Conservation (phyloP, 148 eudicot genomes). For the Fagopyrum esculentum region DNA sequence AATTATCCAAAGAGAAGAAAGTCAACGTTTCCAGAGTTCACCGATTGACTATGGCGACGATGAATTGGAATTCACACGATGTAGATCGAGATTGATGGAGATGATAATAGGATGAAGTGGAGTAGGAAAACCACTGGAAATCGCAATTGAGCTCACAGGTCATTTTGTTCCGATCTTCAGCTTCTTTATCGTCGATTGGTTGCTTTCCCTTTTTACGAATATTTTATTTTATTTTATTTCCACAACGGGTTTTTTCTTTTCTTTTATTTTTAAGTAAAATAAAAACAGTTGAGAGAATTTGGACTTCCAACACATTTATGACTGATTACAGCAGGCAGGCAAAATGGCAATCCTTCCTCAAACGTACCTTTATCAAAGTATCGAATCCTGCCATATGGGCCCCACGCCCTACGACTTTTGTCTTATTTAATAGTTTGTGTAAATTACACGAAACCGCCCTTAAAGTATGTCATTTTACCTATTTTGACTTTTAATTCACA, state of each 20-base stretch:
- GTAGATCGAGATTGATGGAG: neutral
- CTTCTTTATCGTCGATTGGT: neutral
- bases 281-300: neutral
- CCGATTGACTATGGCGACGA: neutral
- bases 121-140: neutral
- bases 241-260: neutral
- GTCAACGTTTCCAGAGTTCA: neutral
- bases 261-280: neutral
- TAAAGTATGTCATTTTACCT: neutral
- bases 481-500: too few relatives aligned
- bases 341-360: neutral
- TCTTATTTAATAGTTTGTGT: neutral
- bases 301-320: slow-evolving; percentile 1
- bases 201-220: neutral
- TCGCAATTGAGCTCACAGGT: slow-evolving; percentile 11
- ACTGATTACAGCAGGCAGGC: neutral
- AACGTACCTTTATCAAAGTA: neutral
- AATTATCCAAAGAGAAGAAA: neutral
- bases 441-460: too few relatives aligned
- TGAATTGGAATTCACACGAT: neutral
- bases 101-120: neutral
- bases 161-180: neutral
- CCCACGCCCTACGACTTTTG: neutral
- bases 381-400: neutral
- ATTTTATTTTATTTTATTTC: neutral